phyloP scores from a whole-genome alignment of 176 grass and related monocot genomes.

The Metroxylon sagu region DNA sequence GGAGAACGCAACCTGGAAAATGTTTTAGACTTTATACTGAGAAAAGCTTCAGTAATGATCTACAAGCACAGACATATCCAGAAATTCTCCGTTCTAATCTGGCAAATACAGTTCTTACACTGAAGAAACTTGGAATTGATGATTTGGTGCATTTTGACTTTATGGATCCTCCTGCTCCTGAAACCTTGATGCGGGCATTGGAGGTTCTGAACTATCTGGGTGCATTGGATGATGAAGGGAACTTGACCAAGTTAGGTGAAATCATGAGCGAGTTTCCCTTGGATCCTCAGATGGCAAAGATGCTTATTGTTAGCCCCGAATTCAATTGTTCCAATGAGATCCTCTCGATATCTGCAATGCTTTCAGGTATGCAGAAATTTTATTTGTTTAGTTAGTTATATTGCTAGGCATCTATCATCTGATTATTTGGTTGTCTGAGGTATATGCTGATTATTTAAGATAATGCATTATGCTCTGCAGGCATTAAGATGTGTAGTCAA shows the following conservation, averaged over 20 bases:
- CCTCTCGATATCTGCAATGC: conserved; percentile 59
- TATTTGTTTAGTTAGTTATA: no score
- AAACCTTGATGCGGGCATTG: conserved; percentile 85
- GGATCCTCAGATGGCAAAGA: conserved; percentile 96
- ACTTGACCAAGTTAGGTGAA: conserved; percentile 73
- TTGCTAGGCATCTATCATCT: no score
- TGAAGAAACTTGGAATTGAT: conserved; percentile 99
- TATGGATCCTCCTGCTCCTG: conserved; percentile 96
- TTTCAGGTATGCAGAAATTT: no score
- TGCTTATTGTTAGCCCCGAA: conserved; percentile 86
- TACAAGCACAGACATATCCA: conserved; percentile 92
- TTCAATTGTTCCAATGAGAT: conserved; percentile 99
- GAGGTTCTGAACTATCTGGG: conserved; percentile 92
- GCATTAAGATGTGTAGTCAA: no score
- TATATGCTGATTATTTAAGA: no score
- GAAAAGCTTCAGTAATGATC: conserved; percentile 76
- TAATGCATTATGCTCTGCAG: no score
- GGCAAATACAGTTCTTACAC: conserved; percentile 83
- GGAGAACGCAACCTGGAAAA: conserved; percentile 91
- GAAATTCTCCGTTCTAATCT: conserved; percentile 94
- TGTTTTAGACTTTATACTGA: conserved; percentile 93
- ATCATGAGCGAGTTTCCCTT: conserved; percentile 94
- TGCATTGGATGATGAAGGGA: conserved; percentile 85
- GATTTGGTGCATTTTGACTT: conserved; percentile 99
- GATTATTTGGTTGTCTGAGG: no score